A percentile compares a stretch with the other conserved stretches of the same genome.
Conservation (phyloP, 176 grass and related monocot species). For the Chloris gayana region DNA sequence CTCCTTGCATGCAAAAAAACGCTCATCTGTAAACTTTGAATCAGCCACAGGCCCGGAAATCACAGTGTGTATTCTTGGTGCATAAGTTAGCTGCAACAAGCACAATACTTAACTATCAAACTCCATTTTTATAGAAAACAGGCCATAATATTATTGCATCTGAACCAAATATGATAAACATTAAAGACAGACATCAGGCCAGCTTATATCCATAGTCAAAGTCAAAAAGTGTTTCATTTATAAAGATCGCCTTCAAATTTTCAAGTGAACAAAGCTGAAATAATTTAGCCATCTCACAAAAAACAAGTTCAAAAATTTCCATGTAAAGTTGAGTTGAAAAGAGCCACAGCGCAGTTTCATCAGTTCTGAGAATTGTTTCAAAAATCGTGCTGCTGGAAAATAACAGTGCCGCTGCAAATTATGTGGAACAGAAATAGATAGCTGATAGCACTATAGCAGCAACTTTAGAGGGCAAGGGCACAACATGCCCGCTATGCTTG, state of each 20-base stretch:
- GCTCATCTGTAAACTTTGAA: conserved; percentile 67
- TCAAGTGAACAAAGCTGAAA: conserved; percentile 12
- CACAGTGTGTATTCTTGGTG: conserved; percentile 70
- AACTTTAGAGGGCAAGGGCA: not conserved
- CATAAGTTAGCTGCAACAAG: conserved; percentile 78
- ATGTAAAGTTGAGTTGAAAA: not conserved
- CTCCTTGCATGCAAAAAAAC: conserved; percentile 78
- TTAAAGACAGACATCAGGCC: conserved; percentile 19
- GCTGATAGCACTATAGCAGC: not conserved
- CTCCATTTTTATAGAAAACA: conserved; percentile 31
- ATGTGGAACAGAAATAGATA: not conserved
- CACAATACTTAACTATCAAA: conserved; percentile 15
- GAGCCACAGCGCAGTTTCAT: not conserved
- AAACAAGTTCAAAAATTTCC: no score
- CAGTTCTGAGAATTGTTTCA: not conserved
- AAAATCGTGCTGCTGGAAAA: not conserved
- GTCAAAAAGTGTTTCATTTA: not conserved
- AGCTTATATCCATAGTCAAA: conserved; percentile 8
- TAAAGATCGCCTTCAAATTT: not conserved
- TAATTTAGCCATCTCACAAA: not conserved
- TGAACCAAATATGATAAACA: conserved; percentile 45
- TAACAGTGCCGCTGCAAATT: not conserved
- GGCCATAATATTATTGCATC: conserved; percentile 26
- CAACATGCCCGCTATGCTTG: not conserved
- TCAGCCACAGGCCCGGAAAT: conserved; percentile 50